Conservation (phyloP, 768 basidiomycete species). For the Pisolithus orientalis region DNA sequence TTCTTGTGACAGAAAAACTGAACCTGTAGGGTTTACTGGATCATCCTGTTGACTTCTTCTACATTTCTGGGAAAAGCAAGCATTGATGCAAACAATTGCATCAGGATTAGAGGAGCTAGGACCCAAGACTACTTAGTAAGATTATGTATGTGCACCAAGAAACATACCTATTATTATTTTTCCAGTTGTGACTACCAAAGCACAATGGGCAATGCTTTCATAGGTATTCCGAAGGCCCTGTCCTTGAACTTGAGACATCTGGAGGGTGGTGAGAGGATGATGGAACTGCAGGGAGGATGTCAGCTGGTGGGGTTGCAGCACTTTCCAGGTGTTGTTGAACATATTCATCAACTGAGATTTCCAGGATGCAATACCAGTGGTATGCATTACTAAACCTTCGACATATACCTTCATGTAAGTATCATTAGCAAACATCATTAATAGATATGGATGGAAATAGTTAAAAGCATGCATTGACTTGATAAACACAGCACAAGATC, state of each 20-base stretch:
- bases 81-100: constrained; percentile 28
- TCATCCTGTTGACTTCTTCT: constrained; percentile 7
- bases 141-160: neutral
- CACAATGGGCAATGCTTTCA: constrained; percentile 21
- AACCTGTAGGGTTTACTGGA: constrained; percentile 11
- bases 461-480: no score
- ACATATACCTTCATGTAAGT: constrained; percentile 16
- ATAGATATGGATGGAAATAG: no score
- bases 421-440: neutral
- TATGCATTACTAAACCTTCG: constrained; percentile 20
- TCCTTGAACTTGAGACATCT: neutral
- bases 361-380: constrained; percentile 20
- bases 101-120: constrained; percentile 12
- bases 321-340: neutral
- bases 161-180: constrained; percentile 4
- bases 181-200: constrained; percentile 12
- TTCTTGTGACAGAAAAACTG: constrained; percentile 14
- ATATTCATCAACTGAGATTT: constrained; percentile 5
- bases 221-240: constrained; percentile 14
- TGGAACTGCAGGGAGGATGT: neutral
- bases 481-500: no score
- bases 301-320: neutral
- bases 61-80: constrained; percentile 29
- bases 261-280: neutral
- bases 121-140: neutral